Evolutionary conservation across 2,329 filamentous ascomycete genomes (phyloP), one percentile per base, ranked within the genome.

Genomic region (Penicillium aurantiogriseum): DNA sequence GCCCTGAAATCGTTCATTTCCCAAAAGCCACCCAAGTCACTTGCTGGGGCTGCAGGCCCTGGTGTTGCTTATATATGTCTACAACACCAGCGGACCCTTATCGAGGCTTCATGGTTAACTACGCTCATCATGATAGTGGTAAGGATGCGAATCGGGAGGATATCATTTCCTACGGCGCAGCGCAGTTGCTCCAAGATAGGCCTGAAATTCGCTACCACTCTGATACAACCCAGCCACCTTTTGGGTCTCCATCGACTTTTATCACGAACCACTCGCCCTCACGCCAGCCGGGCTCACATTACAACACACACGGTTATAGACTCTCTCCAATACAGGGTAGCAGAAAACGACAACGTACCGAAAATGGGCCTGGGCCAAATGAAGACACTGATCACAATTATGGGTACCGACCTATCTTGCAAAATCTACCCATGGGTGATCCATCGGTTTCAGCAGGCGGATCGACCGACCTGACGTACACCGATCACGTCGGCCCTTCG

Each of bases 41-140:
- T 86, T 86, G 86, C 85, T 85, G 86, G 86, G 84, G 87, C 86
- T 85, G 58, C 57, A 60, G 82, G 86, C 86, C 89, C 87, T 89
- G 86, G 87, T 85, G 85, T 85, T 83, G 85, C 85, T 85, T 69
- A 88, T 88, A 85, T 77, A 83, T 84, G 78, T 83, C 81, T 81
- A 84, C 79, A 83, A 88, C 84, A 80, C 85, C 89, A 85, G 86
- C 85, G 82, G 83, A 85, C 82, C 85, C 87, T 77, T 90, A 90
- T 81, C 85, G 86, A 83, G 85, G 87, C 80, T 88, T 88, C 82
- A 84, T 88, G 84, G 86, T 89, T 83, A 85, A 88, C 75, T 90
- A 89, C 80, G 82, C 86, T 78, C 80, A 85, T 74, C 87, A 88
- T 79, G 84, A 82, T 82, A 40, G 52, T 29, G 45, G 77, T 83